Conservation (phyloP, 2,329 filamentous ascomycete genomes). For the Colletotrichum tofieldiae region DNA sequence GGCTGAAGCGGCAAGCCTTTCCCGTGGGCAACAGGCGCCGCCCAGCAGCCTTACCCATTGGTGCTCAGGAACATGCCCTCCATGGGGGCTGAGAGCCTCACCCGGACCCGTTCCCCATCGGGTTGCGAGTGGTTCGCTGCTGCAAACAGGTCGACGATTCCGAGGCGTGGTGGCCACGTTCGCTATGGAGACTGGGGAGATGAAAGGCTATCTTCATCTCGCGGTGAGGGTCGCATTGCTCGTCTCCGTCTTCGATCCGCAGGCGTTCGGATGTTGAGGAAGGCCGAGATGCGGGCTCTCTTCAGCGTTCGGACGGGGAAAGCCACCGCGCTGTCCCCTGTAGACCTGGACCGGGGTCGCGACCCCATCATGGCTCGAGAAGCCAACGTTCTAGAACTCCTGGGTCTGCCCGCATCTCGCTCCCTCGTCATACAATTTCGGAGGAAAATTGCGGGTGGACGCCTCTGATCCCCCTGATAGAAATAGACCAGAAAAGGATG, state of each 20-base stretch:
- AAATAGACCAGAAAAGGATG: too few species aligned
- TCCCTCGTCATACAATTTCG: background rate
- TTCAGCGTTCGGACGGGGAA: background rate
- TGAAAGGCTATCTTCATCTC: conserved; percentile 15
- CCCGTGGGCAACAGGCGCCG: conserved; percentile 3
- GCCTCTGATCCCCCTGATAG: background rate
- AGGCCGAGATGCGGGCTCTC: background rate
- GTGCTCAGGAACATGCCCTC: background rate
- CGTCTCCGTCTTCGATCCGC: background rate
- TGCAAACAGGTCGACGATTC: background rate
- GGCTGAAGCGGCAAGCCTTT: conserved; percentile 23
- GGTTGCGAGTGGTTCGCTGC: background rate
- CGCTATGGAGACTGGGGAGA: background rate
- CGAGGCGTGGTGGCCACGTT: background rate
- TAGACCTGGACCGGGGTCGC: background rate
- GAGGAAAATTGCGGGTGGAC: background rate
- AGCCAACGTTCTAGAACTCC: background rate
- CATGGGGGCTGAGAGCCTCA: background rate
- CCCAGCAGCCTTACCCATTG: background rate
- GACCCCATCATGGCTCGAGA: background rate
- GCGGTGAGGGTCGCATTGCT: background rate
- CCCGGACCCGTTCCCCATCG: background rate
- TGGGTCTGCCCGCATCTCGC: background rate
- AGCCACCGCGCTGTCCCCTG: background rate
- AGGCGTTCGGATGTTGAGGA: conserved; percentile 9